phyloP scores from a whole-genome alignment of 2,329 filamentous ascomycete genomes.

The Fusarium burgessii region DNA sequence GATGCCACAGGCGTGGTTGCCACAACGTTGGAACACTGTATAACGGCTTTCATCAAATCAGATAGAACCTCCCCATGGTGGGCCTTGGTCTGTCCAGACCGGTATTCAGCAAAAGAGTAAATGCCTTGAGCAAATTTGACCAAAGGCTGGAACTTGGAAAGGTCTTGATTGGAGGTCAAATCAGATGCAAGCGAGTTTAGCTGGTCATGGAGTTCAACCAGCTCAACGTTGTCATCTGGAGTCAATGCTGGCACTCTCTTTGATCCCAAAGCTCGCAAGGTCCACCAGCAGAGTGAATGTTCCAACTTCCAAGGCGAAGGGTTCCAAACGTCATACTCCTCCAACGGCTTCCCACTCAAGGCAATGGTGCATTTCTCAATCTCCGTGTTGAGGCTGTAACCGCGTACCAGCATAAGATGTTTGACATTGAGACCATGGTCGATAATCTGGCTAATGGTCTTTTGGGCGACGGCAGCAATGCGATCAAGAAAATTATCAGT shows the following conservation, averaged over 20 bases:
- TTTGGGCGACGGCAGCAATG: fast-evolving
- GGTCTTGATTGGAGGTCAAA: fast-evolving
- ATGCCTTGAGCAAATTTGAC: not conserved
- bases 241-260: not conserved
- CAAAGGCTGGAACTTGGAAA: not conserved
- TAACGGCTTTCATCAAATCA: not conserved
- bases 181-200: not conserved
- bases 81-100: fast-evolving
- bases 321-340: not conserved
- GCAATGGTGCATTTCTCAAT: not conserved
- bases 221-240: not conserved
- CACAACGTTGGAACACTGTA: not conserved
- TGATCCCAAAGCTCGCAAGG: not conserved
- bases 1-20: not conserved
- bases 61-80: fast-evolving
- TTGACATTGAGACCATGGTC: fast-evolving
- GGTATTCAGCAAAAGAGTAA: not conserved
- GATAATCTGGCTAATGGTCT: fast-evolving
- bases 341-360: fast-evolving
- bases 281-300: slow-evolving; percentile 16
- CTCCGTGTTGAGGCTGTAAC: not conserved
- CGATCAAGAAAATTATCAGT: not conserved
- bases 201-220: not conserved
- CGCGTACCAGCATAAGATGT: not conserved
- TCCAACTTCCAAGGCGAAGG: not conserved